phyloP scores from a whole-genome alignment of 176 grass and related monocot species.

The Paspalum notatum region DNA sequence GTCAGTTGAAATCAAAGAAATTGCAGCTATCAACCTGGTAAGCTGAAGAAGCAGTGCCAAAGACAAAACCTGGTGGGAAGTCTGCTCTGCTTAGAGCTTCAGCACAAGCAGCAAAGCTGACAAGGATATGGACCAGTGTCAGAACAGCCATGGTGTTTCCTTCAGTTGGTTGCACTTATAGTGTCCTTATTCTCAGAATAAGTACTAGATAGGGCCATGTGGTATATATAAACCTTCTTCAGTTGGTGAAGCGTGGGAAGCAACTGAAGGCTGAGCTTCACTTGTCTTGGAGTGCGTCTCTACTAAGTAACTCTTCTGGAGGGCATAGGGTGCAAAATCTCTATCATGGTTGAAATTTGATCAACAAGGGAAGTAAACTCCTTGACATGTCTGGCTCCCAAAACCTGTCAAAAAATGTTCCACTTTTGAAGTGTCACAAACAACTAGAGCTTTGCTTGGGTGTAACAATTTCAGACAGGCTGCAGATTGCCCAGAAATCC shows the following conservation, averaged over 20 bases:
- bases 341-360: conserved; percentile 46
- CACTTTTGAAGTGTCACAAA: conserved; percentile 25
- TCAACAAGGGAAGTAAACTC: conserved; percentile 40
- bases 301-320: conserved; percentile 38
- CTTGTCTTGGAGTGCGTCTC: conserved; percentile 54
- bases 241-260: conserved; percentile 46
- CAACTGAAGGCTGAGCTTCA: conserved; percentile 51
- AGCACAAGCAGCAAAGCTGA: conserved; percentile 51
- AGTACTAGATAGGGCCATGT: conserved; percentile 32
- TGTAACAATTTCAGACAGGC: conserved; percentile 22
- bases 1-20: conserved; percentile 17
- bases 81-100: conserved; percentile 74
- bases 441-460: conserved; percentile 44
- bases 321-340: conserved; percentile 40
- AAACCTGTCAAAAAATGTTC: not conserved
- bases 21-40: conserved; percentile 61
- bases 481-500: conserved; percentile 4
- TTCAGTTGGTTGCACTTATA: conserved; percentile 28
- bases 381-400: conserved; percentile 33
- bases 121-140: conserved; percentile 46
- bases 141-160: conserved; percentile 53
- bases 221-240: conserved; percentile 58
- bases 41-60: conserved; percentile 95
- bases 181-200: conserved; percentile 29
- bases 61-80: conserved; percentile 85